A percentile compares a stretch with the other conserved stretches of the same genome.
Conservation (phyloP, 1,284 basidiomycete species). For the Xanthoconium separans region DNA sequence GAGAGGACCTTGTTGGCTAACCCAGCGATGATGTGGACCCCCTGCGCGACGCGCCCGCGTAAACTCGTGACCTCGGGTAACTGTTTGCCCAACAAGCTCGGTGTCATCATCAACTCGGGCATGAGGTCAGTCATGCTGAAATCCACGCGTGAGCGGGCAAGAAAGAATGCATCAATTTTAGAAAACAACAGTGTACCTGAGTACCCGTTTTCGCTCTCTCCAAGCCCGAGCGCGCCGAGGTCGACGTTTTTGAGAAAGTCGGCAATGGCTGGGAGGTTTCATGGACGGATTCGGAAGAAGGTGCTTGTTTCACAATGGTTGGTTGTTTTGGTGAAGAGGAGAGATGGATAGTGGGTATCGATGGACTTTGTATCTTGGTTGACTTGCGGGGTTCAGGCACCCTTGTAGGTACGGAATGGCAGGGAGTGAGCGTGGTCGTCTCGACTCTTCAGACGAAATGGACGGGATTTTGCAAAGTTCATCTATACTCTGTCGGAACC, state of each 20-base stretch:
- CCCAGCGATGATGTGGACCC: constrained; percentile 81
- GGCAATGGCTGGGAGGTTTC: constrained; percentile 83
- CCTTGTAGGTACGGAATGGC: neutral
- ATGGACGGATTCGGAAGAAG: constrained; percentile 18
- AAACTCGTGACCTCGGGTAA: constrained; percentile 51
- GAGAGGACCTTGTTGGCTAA: constrained; percentile 80
- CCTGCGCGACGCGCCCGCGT: constrained; percentile 76
- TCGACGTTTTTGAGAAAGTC: constrained; percentile 94
- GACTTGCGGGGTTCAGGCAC: neutral
- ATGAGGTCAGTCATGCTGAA: constrained; percentile 64
- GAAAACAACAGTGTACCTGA: constrained; percentile 40
- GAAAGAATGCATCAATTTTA: neutral
- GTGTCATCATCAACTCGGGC: constrained; percentile 22
- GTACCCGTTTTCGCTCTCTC: constrained; percentile 59
- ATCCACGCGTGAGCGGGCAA: neutral
- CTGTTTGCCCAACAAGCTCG: constrained; percentile 10
- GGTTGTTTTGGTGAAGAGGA: constrained; percentile 14
- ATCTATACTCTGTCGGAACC: constrained; percentile 41
- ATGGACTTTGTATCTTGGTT: neutral
- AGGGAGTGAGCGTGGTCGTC: constrained; percentile 47
- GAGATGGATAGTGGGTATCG: neutral
- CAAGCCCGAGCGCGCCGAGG: constrained; percentile 76
- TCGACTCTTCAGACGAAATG: constrained; percentile 59
- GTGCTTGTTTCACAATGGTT: constrained; percentile 25
- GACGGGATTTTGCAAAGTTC: constrained; percentile 68